Base-by-base conservation (phyloP, 768 basidiomycete genomes). In the Pleurotus platypus region DNA sequence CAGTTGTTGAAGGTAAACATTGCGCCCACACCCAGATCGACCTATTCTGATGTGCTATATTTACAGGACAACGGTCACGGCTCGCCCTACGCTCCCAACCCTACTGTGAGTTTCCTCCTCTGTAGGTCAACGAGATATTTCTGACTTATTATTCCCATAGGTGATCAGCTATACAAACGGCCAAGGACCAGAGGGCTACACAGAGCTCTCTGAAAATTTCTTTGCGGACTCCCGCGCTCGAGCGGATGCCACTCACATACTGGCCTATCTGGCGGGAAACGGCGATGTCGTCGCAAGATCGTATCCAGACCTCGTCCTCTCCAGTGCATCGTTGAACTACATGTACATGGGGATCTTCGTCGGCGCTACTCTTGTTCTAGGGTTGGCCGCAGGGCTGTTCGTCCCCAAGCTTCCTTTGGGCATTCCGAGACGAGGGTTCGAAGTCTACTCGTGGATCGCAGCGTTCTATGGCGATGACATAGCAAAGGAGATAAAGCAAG, bases 241-340 rank as follows among this genome's bases (percentile, higher is more conserved):
- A 18, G 70, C 73, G 2, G 77, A 76, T 51, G 74, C 77, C 0
- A 67, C 63, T 45, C 73, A 75, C 55, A 62, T 77, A 12, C 68
- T 78, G 2, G 74, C 76, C 0, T 78, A 78, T 62, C 70, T 80
- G n/a, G 67, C 64, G 2, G 78, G 78, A 5, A 69, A 72, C 5
- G 73, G 70, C 1, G 60, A 66, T 11, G 59, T 65, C n/a, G 63
- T 76, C 15, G 75, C 75, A n/a, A 68, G 72, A 22, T 61, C 61
- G 6, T 79, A 73, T 51, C 55, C 62, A 3, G 75, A 78, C 59
- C 45, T 54, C 5, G 61, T 70, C 1, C 46, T 71, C 5, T 63
- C 51, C 2, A 54, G 51, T n/a, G 51, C 51, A 7, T 54, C 55
- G 2, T 22, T 56, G 11, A 56, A 56, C 24, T 46, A 56, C 43